Base-by-base conservation (phyloP, 768 basidiomycete species). In the Gymnopilus junonius region DNA sequence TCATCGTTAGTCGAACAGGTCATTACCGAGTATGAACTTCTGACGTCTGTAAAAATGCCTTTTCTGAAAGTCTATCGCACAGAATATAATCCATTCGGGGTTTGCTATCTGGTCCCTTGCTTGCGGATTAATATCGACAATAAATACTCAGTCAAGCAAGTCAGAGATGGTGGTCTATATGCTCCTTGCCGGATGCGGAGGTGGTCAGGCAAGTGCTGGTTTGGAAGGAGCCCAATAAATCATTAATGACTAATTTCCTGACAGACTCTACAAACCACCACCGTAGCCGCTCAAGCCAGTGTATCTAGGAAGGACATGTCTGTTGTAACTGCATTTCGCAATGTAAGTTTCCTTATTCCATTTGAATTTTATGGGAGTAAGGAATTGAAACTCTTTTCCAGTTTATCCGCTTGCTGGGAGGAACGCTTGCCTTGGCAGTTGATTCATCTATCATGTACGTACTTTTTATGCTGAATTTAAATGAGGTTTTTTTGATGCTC, bases 281-380 rank as follows among this genome's bases (percentile, higher is more conserved):
- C 89, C 0, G 85, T 91, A 6, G 88, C 88, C 0, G 87, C 85
- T 10, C 92, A 93, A 70, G 90, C 90, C 0, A 87, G 88, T 25
- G 91, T 93, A 0, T 74, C 84, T 0, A 76, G 91, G 39, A 80
- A 79, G 39, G 91, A 93, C 64, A 91, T 93, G 90, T 88, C 89
- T 1, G 88, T 90, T 10, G 90, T 92, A 0, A 92, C 91, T 0
- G 87, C 86, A 0, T 82, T 87, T 58, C 80, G 88, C 53, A 89
- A 89, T 69, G 87, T 86, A 57, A 35, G 81, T 65, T n/a, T 17
- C 34, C 2, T 48, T 23, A 0, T 51, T 20, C n/a, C n/a, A 31
- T 5, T 65, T 14, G n/a, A n/a, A 11, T 12, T 12, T 17, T 8
- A 8, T 5, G 0, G 6, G 27, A 51, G 10, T 14, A 35, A 35